Base-by-base conservation (phyloP, 805 yeast genomes). In the Saccharomycopsis sp. region DNA sequence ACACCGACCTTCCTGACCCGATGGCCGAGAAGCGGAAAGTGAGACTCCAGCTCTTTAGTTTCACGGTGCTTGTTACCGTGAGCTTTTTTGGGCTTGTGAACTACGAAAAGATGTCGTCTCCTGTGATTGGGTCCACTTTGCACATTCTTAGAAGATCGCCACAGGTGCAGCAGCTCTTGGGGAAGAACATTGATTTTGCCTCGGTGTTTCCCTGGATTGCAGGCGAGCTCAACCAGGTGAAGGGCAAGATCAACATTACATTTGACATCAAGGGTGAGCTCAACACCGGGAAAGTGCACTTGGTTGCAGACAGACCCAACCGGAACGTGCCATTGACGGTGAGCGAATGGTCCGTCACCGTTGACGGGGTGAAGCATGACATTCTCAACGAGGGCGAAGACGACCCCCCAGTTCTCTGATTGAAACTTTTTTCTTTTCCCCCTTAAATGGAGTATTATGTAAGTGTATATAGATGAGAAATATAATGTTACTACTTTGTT, bases 71-170 rank as follows among this genome's bases (percentile, higher is more conserved):
- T 38, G 75, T 80, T 71, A 69, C 70, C 18, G 60, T 67, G 3
- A 62, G 80, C 1, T 61, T 80, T 36, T 64, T 71, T 22, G 70
- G 83, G 22, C 83, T 89, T 53, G 80, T 89, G 71, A 88, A 92
- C 65, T 88, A 89, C 61, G 98, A 92, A 58, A 88, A 87, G 58
- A 77, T 87, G 15, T 77, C 82, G 34, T 84, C 95, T 10, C 96
- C 97, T 1, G 73, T 89, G 45, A 81, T 89, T 52, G 73, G 81
- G 30, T 88, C 95, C 5, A 81, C 95, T 3, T 64, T 92, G 58
- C 87, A 85, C 59, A 81, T 85, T 48, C 62, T 89, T 52, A 74
- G 98, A 56, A 69, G 96, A 55, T 80, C 89, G 1, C 67, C 70
- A 7, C 48, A 62, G 33, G 87, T 87, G 8, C 67, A 75, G 41